Base-by-base conservation (phyloP, 2,329 filamentous ascomycete genomes). In the Fusarium tanahbumbuense region DNA sequence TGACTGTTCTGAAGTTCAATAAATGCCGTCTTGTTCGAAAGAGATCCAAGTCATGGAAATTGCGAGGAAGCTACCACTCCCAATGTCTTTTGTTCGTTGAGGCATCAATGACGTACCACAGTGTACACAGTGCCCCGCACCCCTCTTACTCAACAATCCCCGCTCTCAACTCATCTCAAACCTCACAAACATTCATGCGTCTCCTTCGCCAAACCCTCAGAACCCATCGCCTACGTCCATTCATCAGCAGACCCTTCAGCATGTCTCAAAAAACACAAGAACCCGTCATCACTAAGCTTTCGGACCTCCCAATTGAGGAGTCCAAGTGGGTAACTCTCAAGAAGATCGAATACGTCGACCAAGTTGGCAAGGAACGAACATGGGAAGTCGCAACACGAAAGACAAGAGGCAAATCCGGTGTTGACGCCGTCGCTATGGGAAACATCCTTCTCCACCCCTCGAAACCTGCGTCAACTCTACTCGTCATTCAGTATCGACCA, bases 381-480 rank as follows among this genome's bases (percentile, higher is more conserved):
- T 75, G 73, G 73, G 73, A 75, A 55, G 73, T 75, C 11, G 73
- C 73, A 22, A 73, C 72, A 2, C 70, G 73, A 53, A 75, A 75
- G 60, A 75, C 73, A 5, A 64, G 73, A 47, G 73, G 73, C 0
- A 75, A 72, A 25, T 50, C 70, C 0, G 73, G 73, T 0, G 73
- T 75, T 1, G 73, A 75, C 16, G 73, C 73, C 11, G 73, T 75
- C n/a, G 73, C 73, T 1, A 75, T 75, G 73, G 73, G 73, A 34
- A 75, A 75, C 11, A 61, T 75, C 2, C 66, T 75, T 5, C 60
- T 75, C 3, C 73, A 75, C 9, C 73, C 73, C 0, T 75, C 73
- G 8, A 73, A 68, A n/a, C 73, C 73, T 1, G 64, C 73, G 1
- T 75, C 73, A 5, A 75, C 73, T 46, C 63, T 75, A 8, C 56